Evolutionary conservation across 2,329 filamentous ascomycete species (phyloP).

Genomic region (Escovopsis sp.): DNA sequence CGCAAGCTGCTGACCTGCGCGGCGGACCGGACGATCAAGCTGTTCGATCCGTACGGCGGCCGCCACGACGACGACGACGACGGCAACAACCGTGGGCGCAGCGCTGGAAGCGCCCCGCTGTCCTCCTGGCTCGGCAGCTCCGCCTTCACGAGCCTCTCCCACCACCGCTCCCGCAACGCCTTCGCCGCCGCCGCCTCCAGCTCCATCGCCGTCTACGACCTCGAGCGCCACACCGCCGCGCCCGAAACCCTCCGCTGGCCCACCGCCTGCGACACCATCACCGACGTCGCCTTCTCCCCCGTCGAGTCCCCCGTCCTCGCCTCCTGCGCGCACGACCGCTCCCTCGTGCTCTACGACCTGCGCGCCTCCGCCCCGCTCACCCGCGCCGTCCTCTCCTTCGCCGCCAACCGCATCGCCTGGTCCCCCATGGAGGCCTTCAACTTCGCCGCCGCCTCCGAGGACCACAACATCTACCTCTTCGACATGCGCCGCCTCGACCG

Average conservation of each 20-base stretch:
- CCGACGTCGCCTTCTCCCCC: conserved; percentile 76
- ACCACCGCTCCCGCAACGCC: conserved; percentile 62
- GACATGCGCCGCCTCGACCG: conserved; percentile 85
- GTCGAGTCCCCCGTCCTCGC: conserved; percentile 84
- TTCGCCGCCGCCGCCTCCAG: conserved; percentile 68
- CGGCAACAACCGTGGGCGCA: too few species aligned
- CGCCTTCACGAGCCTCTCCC: conserved; percentile 70
- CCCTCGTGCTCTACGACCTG: conserved; percentile 81
- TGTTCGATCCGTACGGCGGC: conserved; percentile 89
- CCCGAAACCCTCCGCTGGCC: conserved; percentile 79
- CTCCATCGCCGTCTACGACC: conserved; percentile 76
- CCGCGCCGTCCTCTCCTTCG: conserved; percentile 67
- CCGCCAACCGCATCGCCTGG: conserved; percentile 75
- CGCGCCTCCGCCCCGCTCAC: conserved; percentile 71
- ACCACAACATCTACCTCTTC: conserved; percentile 79
- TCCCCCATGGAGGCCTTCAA: conserved; percentile 97
- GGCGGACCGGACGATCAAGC: conserved; percentile 71
- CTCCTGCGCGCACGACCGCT: conserved; percentile 71
- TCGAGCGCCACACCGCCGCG: conserved; percentile 64
- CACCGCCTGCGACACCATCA: conserved; percentile 80
- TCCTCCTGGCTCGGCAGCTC: conserved; percentile 73
- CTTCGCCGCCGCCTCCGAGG: conserved; percentile 83
- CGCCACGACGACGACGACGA: too few species aligned
- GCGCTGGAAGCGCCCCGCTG: conserved; percentile 53
- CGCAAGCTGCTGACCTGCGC: conserved; percentile 76